These are phyloP conservation scores for Backusella circina DNA, from an alignment of 192 early-diverging fungal species.

Conservation along the genomic window DNA sequence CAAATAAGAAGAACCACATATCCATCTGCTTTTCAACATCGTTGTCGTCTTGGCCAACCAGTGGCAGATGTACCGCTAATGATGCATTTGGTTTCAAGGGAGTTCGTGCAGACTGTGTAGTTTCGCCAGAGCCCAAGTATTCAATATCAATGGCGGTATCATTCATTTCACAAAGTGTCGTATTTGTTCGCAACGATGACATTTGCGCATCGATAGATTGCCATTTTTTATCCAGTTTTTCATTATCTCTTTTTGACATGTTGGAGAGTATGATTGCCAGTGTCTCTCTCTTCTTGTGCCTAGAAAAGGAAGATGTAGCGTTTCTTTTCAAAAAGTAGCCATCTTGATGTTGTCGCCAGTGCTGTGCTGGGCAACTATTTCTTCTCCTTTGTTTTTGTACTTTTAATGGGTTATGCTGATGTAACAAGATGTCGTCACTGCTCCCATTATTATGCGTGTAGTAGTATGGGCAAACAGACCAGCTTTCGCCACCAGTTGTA, in stretches of 20 bases:
- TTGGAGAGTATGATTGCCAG: neutral
- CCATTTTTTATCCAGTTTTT: neutral
- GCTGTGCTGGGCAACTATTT: neutral
- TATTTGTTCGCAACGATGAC: neutral
- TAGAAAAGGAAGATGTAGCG: neutral
- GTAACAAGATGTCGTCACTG: neutral
- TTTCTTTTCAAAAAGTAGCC: neutral
- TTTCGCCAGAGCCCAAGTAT: neutral
- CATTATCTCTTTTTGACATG: neutral
- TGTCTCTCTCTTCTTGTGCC: neutral
- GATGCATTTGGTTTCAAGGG: neutral
- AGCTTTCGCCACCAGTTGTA: neutral
- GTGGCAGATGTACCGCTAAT: neutral
- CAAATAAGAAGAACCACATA: conserved; percentile 17
- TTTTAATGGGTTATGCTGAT: neutral
- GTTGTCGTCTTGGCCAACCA: neutral
- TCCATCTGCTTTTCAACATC: neutral
- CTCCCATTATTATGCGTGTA: conserved; percentile 1
- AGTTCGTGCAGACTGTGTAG: neutral
- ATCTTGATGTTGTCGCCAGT: neutral
- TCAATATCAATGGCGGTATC: neutral
- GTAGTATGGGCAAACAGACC: neutral
- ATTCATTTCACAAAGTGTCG: neutral
- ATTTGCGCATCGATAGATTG: neutral
- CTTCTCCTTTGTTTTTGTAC: neutral